These are phyloP conservation scores for Cyanophora paradoxa DNA, from an alignment of 78 protist species.

Conservation along the genomic window DNA sequence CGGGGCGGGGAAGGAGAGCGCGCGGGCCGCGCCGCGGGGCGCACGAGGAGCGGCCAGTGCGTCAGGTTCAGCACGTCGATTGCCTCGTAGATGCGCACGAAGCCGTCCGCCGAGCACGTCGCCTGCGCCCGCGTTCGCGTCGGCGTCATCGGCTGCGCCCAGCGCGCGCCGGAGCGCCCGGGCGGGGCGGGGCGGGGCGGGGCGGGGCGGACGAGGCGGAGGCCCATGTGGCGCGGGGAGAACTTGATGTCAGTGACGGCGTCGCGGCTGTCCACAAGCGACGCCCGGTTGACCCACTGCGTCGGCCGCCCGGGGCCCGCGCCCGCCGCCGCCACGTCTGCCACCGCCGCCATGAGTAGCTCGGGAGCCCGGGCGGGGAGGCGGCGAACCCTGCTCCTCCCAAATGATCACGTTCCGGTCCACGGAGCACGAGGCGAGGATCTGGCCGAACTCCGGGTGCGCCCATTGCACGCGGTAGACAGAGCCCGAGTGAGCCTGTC, in stretches of 20 bases:
- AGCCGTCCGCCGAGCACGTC: slow-evolving; percentile 69
- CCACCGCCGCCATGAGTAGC: too few relatives aligned
- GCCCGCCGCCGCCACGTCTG: too few relatives aligned
- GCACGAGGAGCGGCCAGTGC: slow-evolving; percentile 59
- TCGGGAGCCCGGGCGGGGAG: too few relatives aligned
- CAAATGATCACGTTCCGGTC: slow-evolving; percentile 57
- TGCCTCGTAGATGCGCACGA: slow-evolving; percentile 81
- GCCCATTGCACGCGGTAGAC: slow-evolving; percentile 80
- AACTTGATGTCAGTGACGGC: slow-evolving; percentile 63
- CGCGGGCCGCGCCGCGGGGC: not conserved
- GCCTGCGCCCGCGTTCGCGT: too few relatives aligned
- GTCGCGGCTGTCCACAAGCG: slow-evolving; percentile 57
- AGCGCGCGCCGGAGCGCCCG: too few relatives aligned
- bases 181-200: too few relatives aligned
- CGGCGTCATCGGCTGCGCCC: too few relatives aligned
- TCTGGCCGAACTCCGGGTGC: slow-evolving; percentile 83
- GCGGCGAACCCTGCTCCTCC: too few relatives aligned
- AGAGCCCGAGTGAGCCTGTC: slow-evolving; percentile 71
- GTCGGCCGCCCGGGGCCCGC: too few relatives aligned
- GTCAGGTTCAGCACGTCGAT: slow-evolving; percentile 75
- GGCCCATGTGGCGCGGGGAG: slow-evolving; percentile 67
- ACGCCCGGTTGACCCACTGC: slow-evolving; percentile 24
- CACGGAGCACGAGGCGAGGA: slow-evolving; percentile 75
- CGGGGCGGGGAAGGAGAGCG: too few relatives aligned
- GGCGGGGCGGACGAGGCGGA: too few relatives aligned